Evolutionary conservation across 2,329 filamentous ascomycete genomes (phyloP).

Genomic region (Cadophora sp.): DNA sequence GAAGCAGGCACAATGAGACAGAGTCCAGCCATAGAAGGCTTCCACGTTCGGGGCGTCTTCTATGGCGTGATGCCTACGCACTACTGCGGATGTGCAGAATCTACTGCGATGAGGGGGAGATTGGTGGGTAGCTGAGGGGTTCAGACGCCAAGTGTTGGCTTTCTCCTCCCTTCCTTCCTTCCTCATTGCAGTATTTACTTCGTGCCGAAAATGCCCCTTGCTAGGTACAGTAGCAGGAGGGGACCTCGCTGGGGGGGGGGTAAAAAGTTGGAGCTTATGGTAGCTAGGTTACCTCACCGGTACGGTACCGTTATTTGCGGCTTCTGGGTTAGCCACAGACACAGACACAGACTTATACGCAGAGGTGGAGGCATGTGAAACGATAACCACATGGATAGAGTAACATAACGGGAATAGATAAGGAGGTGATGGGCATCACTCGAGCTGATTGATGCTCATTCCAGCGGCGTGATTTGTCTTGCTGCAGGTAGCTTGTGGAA

Average conservation of each 20-base stretch:
- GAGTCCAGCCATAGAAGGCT: slow-evolving; percentile 18
- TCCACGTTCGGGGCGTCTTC: slow-evolving; percentile 28
- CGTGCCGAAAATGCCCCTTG: slow-evolving; percentile 11
- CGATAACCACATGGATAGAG: background rate
- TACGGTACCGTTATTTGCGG: background rate
- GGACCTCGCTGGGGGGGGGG: background rate
- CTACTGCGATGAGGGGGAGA: background rate
- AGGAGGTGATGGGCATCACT: background rate
- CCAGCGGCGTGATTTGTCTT: background rate
- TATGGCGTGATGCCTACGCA: slow-evolving; percentile 1
- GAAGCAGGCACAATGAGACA: slow-evolving; percentile 19
- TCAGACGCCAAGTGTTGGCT: background rate
- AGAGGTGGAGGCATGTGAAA: background rate
- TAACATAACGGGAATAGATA: background rate
- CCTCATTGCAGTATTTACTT: background rate
- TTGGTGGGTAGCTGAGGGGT: background rate
- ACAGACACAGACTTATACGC: background rate
- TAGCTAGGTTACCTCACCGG: background rate
- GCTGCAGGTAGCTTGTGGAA: background rate
- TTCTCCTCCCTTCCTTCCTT: background rate
- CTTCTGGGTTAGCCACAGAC: slow-evolving; percentile 1
- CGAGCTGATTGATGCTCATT: background rate
- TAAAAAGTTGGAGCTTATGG: background rate
- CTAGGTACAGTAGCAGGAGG: background rate
- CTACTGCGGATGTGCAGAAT: slow-evolving; percentile 18